A percentile compares a stretch with the other conserved stretches of the same genome.
phyloP scores from a whole-genome alignment of 1,284 basidiomycete genomes.

The Ganoderma meredithae region DNA sequence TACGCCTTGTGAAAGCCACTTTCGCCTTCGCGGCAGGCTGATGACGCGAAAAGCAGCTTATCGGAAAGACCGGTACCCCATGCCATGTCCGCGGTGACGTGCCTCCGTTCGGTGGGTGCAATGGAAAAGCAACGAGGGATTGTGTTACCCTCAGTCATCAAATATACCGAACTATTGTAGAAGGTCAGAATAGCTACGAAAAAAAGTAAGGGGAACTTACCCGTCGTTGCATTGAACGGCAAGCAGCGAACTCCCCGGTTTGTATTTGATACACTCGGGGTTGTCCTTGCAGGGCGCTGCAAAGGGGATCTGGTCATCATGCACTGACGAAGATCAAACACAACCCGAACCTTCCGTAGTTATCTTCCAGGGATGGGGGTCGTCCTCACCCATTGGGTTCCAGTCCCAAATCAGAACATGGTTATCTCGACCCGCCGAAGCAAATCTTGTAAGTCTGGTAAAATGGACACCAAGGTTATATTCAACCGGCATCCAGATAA shows the following conservation, averaged over 20 bases:
- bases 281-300: conserved; percentile 25
- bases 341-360: background rate
- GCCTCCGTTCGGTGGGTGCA: conserved; percentile 10
- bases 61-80: conserved; percentile 59
- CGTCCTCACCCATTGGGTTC: conserved; percentile 6
- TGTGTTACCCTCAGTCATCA: conserved; percentile 15
- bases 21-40: conserved; percentile 51
- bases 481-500: background rate
- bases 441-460: conserved; percentile 31
- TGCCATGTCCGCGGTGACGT: conserved; percentile 44
- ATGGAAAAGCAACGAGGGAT: background rate
- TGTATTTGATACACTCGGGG: conserved; percentile 34
- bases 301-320: background rate
- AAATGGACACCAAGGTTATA: background rate
- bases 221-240: conserved; percentile 37
- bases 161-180: conserved; percentile 22
- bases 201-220: conserved; percentile 16
- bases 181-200: background rate
- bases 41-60: conserved; percentile 61
- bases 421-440: conserved; percentile 35
- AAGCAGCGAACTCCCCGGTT: conserved; percentile 26
- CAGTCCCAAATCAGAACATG: conserved; percentile 35
- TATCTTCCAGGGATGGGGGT: conserved; percentile 5
- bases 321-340: background rate
- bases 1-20: conserved; percentile 60